A percentile compares a stretch with the other conserved stretches of the same genome.
phyloP scores from a whole-genome alignment of 2,329 filamentous ascomycete genomes.

The Stagonosporopsis cucurbitacearum region DNA sequence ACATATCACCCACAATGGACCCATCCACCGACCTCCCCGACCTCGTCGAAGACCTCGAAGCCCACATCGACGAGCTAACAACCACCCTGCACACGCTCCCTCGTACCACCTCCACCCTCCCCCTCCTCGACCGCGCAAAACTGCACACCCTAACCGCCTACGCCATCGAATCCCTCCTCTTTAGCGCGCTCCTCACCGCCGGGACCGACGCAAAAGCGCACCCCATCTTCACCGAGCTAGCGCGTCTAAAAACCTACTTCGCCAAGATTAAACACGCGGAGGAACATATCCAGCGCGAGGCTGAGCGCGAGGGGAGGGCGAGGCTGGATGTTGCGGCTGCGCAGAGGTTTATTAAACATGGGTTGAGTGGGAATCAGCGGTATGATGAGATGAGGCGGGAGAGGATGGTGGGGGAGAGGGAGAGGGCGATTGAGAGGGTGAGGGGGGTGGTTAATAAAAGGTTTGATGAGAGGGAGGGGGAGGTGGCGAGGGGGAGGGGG shows the following conservation, averaged over 20 bases:
- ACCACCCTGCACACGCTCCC: slow-evolving; percentile 70
- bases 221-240: slow-evolving; percentile 83
- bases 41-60: slow-evolving; percentile 75
- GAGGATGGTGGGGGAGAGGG: slow-evolving; percentile 45
- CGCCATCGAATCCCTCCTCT: slow-evolving; percentile 87
- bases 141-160: slow-evolving; percentile 89
- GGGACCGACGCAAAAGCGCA: slow-evolving; percentile 82
- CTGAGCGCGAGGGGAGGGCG: slow-evolving; percentile 63
- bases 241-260: slow-evolving; percentile 88
- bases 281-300: slow-evolving; percentile 20
- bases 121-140: slow-evolving; percentile 94
- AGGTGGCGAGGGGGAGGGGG: slow-evolving; percentile 19
- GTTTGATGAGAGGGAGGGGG: slow-evolving; percentile 36
- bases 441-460: slow-evolving; percentile 31
- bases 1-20: slow-evolving; percentile 54
- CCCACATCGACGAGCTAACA: slow-evolving; percentile 80
- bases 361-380: slow-evolving; percentile 64
- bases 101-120: slow-evolving; percentile 76
- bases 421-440: slow-evolving; percentile 32
- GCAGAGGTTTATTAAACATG: slow-evolving; percentile 80
- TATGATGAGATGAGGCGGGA: slow-evolving; percentile 52
- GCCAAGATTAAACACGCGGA: slow-evolving; percentile 85
- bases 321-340: slow-evolving; percentile 77
- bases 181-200: slow-evolving; percentile 80
- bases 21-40: slow-evolving; percentile 64